phyloP scores from a whole-genome alignment of 805 yeast species.

The Lipomyces sp. region DNA sequence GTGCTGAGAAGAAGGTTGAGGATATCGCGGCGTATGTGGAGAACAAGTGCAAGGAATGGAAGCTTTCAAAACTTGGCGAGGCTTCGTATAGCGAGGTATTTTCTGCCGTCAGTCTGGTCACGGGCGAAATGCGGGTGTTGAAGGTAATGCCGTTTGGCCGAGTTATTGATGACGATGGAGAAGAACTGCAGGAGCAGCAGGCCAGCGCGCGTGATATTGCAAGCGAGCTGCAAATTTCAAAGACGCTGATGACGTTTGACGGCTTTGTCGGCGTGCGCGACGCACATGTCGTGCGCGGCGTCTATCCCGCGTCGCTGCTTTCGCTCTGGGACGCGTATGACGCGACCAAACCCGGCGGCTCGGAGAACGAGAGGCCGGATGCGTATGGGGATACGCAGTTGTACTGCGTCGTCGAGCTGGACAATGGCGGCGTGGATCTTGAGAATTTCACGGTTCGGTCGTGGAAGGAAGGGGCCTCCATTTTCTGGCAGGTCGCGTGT shows the following conservation, averaged over 20 bases:
- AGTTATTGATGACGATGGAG: neutral
- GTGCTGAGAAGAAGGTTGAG: neutral
- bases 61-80: constrained; percentile 45
- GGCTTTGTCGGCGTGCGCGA: constrained; percentile 49
- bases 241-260: constrained; percentile 40
- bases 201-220: constrained; percentile 43
- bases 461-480: constrained; percentile 41
- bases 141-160: constrained; percentile 55
- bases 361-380: constrained; percentile 40
- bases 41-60: constrained; percentile 25
- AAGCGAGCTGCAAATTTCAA: constrained; percentile 48
- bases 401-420: constrained; percentile 38
- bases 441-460: constrained; percentile 44
- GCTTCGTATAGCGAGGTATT: constrained; percentile 50
- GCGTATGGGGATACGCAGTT: constrained; percentile 37
- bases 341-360: constrained; percentile 27
- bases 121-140: constrained; percentile 40
- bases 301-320: constrained; percentile 43
- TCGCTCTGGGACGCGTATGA: constrained; percentile 47
- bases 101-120: constrained; percentile 33
- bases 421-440: constrained; percentile 43
- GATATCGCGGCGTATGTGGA: neutral
- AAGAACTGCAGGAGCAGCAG: constrained; percentile 41
- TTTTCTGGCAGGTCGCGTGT: constrained; percentile 56
- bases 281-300: constrained; percentile 48